Percentiles rank a stretch among this genome's conserved stretches.
These are phyloP conservation scores for Cordyceps fumosorosea DNA, from an alignment of 2,329 filamentous ascomycete genomes.

Conservation along the genomic window DNA sequence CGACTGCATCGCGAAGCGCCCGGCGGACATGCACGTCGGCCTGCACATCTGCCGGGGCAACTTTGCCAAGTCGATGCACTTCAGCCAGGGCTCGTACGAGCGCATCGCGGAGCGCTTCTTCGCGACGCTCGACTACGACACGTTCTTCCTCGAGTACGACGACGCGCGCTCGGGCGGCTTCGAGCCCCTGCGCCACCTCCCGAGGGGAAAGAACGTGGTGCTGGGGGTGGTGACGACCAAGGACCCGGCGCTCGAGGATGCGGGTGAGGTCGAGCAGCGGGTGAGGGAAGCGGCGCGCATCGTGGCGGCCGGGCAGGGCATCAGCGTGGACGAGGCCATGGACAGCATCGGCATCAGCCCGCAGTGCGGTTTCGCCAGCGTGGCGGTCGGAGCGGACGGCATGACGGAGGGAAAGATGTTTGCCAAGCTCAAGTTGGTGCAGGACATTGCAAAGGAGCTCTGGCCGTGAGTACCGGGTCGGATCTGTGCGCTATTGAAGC, in stretches of 20 bases:
- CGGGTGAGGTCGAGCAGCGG: conserved; percentile 45
- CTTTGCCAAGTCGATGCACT: conserved; percentile 56
- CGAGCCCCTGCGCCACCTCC: conserved; percentile 54
- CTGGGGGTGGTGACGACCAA: conserved; percentile 57
- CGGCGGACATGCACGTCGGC: conserved; percentile 61
- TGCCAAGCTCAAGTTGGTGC: conserved; percentile 62
- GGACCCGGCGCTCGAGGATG: conserved; percentile 50
- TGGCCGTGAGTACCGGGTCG: conserved; percentile 37
- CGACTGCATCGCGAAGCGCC: conserved; percentile 55
- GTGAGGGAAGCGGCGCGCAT: conserved; percentile 55
- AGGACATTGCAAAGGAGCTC: conserved; percentile 57
- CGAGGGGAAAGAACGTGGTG: conserved; percentile 54
- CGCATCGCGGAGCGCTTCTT: conserved; percentile 56
- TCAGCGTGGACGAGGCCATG: conserved; percentile 56
- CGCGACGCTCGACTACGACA: conserved; percentile 50
- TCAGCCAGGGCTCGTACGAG: conserved; percentile 58
- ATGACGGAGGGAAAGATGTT: conserved; percentile 63
- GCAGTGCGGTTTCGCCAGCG: conserved; percentile 65
- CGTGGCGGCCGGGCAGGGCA: conserved; percentile 57
- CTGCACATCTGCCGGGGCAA: conserved; percentile 58
- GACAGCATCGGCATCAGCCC: conserved; percentile 60
- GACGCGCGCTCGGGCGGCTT: conserved; percentile 54
- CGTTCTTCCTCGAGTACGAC: conserved; percentile 57
- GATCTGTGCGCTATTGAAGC: no score
- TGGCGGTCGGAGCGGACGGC: conserved; percentile 57